These are phyloP conservation scores for Fusarium sp. DNA, from an alignment of 2,329 filamentous ascomycete species.

Conservation along the genomic window DNA sequence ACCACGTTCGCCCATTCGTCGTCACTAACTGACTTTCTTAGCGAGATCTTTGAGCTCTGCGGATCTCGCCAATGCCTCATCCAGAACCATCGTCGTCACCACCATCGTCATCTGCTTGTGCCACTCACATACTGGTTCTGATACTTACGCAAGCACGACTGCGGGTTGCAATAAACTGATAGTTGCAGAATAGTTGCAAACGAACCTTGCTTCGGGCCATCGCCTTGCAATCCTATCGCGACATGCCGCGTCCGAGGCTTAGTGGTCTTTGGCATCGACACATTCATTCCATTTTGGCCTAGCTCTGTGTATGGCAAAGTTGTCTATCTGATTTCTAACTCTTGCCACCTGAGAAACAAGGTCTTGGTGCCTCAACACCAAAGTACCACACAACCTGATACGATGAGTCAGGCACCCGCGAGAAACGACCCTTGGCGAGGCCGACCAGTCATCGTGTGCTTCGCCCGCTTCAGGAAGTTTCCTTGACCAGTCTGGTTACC, in stretches of 20 bases:
- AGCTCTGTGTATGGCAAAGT: constrained; percentile 28
- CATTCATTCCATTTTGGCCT: background rate
- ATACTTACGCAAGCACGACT: constrained; percentile 29
- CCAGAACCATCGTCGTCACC: constrained; percentile 35
- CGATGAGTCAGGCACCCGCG: constrained; percentile 40
- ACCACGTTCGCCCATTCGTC: background rate
- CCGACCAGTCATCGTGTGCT: constrained; percentile 30
- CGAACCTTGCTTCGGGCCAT: constrained; percentile 8
- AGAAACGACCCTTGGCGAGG: constrained; percentile 8
- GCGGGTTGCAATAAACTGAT: constrained; percentile 2
- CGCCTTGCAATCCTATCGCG: background rate
- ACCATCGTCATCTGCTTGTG: constrained; percentile 43
- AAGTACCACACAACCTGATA: constrained; percentile 16
- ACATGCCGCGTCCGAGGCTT: constrained; percentile 1
- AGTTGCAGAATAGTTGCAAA: constrained; percentile 8
- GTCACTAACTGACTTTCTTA: background rate
- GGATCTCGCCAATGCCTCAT: constrained; percentile 33
- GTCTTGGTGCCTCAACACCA: constrained; percentile 29
- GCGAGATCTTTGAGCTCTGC: constrained; percentile 13
- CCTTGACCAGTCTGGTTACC: constrained; percentile 7
- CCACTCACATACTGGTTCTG: constrained; percentile 34
- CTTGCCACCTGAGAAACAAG: constrained; percentile 27
- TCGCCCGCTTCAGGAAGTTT: constrained; percentile 14
- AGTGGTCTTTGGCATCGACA: constrained; percentile 10
- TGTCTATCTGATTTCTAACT: constrained; percentile 17